Evolutionary conservation across 2,329 filamentous ascomycete species (phyloP).

Genomic region (Aaosphaeria arxii): DNA sequence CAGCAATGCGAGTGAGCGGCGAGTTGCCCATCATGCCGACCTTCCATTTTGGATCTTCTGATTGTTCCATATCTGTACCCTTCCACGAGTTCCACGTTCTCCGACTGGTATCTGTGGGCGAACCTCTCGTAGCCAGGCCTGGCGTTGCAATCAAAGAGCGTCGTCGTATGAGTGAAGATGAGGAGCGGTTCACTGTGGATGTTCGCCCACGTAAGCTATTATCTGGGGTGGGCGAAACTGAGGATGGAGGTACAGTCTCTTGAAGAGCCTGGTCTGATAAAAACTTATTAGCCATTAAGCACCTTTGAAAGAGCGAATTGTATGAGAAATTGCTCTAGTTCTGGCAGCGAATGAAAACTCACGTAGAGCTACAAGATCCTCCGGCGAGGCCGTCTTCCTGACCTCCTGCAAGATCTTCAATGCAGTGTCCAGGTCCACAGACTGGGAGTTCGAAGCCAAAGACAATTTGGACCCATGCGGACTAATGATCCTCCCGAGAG

Average conservation of each 20-base stretch:
- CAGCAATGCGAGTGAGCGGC: slow-evolving; percentile 17
- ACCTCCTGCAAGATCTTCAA: slow-evolving; percentile 47
- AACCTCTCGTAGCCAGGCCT: slow-evolving; percentile 36
- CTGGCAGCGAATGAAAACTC: slow-evolving; percentile 5
- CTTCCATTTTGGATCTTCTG: slow-evolving; percentile 32
- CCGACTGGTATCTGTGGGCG: slow-evolving; percentile 29
- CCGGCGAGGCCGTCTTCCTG: slow-evolving; percentile 47
- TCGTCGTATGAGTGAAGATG: slow-evolving; percentile 32
- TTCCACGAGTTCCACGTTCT: slow-evolving; percentile 34
- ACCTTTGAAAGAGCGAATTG: not conserved
- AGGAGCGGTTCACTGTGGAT: slow-evolving; percentile 19
- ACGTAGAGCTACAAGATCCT: slow-evolving; percentile 46
- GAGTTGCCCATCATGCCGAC: slow-evolving; percentile 17
- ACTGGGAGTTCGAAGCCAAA: slow-evolving; percentile 23
- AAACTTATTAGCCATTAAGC: not conserved
- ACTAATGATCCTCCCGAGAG: slow-evolving; percentile 20
- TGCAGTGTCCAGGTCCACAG: slow-evolving; percentile 44
- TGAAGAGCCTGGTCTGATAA: slow-evolving; percentile 27
- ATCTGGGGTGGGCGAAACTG: slow-evolving; percentile 13
- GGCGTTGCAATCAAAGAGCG: slow-evolving; percentile 40
- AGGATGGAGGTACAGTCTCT: slow-evolving; percentile 2
- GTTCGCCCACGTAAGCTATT: slow-evolving; percentile 16
- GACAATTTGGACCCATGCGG: slow-evolving; percentile 27
- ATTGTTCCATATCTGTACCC: slow-evolving; percentile 17
- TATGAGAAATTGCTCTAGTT: not conserved